Evolutionary conservation across 495 filamentous ascomycete species (phyloP).

Genomic region (Daldinia childiae): DNA sequence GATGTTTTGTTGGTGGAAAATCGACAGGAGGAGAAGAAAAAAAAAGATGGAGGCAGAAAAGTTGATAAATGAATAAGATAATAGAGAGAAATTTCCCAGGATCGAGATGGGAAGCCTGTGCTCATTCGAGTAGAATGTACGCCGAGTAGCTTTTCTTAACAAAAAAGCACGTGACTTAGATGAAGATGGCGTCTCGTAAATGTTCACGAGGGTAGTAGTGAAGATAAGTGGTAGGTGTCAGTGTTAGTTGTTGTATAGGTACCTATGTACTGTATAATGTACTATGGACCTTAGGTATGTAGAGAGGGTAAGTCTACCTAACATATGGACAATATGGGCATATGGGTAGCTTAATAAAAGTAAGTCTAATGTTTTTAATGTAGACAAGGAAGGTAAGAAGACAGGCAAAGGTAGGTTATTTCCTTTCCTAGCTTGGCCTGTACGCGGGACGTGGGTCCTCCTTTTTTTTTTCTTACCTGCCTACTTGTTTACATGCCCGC

Average conservation of each 20-base stretch:
- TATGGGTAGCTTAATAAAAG: too few relatives aligned
- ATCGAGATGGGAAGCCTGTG: slow-evolving; percentile 42
- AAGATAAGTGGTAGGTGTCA: background rate
- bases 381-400: background rate
- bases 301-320: too few relatives aligned
- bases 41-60: slow-evolving; percentile 30
- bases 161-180: slow-evolving; percentile 41
- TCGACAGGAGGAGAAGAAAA: slow-evolving; percentile 6
- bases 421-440: slow-evolving; percentile 3
- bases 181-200: slow-evolving; percentile 30
- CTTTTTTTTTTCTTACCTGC: slow-evolving; percentile 17
- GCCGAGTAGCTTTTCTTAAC: slow-evolving; percentile 23
- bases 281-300: background rate
- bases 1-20: slow-evolving; percentile 11
- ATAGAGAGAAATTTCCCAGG: slow-evolving; percentile 37
- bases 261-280: background rate
- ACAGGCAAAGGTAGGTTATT: background rate
- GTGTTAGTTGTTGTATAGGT: too few relatives aligned
- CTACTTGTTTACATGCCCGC: slow-evolving; percentile 41
- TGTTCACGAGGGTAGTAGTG: background rate
- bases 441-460: slow-evolving; percentile 40
- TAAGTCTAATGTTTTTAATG: background rate
- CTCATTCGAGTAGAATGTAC: slow-evolving; percentile 31
- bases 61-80: slow-evolving; percentile 38
- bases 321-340: too few relatives aligned